phyloP scores from a whole-genome alignment of 495 filamentous ascomycete genomes.

The Trichoderma reesei region DNA sequence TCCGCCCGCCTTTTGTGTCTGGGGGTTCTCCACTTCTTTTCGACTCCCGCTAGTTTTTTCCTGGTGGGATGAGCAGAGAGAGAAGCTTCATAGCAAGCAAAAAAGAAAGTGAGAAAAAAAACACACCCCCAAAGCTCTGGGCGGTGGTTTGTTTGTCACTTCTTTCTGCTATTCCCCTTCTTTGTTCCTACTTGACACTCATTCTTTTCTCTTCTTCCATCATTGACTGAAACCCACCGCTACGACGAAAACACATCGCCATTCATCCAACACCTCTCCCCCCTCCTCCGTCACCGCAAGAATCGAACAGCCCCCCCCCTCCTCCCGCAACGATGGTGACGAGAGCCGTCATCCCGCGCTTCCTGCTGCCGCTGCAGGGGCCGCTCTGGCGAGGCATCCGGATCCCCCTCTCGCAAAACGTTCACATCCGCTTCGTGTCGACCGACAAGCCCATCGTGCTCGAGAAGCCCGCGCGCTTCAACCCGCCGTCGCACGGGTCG shows the following conservation, averaged over 20 bases:
- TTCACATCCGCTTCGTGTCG: slow-evolving; percentile 6
- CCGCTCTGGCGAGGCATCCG: slow-evolving; percentile 33
- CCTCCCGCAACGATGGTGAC: slow-evolving; percentile 24
- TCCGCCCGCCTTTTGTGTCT: neutral
- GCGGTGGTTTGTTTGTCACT: neutral
- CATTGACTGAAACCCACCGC: neutral
- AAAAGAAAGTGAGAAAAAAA: neutral
- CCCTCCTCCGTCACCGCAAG: no score
- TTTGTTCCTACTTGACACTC: no score
- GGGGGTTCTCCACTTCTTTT: slow-evolving; percentile 4
- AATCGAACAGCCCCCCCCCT: no score
- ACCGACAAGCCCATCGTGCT: slow-evolving; percentile 49
- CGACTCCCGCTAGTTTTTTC: slow-evolving; percentile 4
- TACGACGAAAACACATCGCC: no score
- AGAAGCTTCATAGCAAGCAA: neutral
- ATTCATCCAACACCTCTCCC: no score
- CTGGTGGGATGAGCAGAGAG: neutral
- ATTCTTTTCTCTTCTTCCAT: no score
- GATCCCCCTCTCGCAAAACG: slow-evolving; percentile 8
- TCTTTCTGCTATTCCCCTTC: neutral
- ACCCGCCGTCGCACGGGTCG: slow-evolving; percentile 71
- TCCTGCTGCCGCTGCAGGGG: slow-evolving; percentile 41
- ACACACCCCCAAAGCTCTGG: slow-evolving; percentile 3
- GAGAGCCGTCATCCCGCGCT: slow-evolving; percentile 39
- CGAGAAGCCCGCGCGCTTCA: slow-evolving; percentile 71